Percentiles rank a stretch among this genome's conserved stretches.
Evolutionary conservation across 2,329 filamentous ascomycete genomes (phyloP).

Genomic region (Periglandula ipomoeae): DNA sequence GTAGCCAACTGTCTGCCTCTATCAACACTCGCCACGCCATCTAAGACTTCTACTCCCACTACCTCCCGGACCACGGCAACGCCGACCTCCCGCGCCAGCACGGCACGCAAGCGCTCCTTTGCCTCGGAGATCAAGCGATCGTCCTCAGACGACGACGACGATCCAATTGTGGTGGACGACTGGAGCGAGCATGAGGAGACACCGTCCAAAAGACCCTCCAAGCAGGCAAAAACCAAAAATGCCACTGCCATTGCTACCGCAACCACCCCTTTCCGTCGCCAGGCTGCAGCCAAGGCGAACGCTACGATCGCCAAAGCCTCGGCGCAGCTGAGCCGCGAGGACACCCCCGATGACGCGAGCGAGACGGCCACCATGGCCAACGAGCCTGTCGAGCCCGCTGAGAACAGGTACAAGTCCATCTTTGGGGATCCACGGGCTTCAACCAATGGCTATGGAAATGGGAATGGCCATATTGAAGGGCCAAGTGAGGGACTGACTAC

Average conservation of each 20-base stretch:
- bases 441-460: neutral
- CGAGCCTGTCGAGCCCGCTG: neutral
- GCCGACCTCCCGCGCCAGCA: slow-evolving; percentile 6
- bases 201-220: slow-evolving; percentile 24
- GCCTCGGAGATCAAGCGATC: slow-evolving; percentile 18
- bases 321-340: slow-evolving; percentile 12
- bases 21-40: slow-evolving; percentile 20
- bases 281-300: slow-evolving; percentile 22
- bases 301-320: slow-evolving; percentile 24
- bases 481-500: neutral
- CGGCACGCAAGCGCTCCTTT: slow-evolving; percentile 17
- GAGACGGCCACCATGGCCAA: slow-evolving; percentile 18
- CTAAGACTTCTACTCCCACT: slow-evolving; percentile 14
- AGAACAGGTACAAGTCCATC: slow-evolving; percentile 2
- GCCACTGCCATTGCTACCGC: slow-evolving; percentile 15
- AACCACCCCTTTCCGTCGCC: slow-evolving; percentile 19
- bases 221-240: slow-evolving; percentile 16
- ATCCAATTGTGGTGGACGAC: slow-evolving; percentile 16
- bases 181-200: slow-evolving; percentile 20
- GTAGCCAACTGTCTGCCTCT: slow-evolving; percentile 31
- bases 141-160: slow-evolving; percentile 17
- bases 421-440: slow-evolving; percentile 1
- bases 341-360: slow-evolving; percentile 13
- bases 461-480: neutral
- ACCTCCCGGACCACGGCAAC: slow-evolving; percentile 9